Base-by-base conservation (phyloP, 164 flowering plant species). In the Magnolia officinalis region DNA sequence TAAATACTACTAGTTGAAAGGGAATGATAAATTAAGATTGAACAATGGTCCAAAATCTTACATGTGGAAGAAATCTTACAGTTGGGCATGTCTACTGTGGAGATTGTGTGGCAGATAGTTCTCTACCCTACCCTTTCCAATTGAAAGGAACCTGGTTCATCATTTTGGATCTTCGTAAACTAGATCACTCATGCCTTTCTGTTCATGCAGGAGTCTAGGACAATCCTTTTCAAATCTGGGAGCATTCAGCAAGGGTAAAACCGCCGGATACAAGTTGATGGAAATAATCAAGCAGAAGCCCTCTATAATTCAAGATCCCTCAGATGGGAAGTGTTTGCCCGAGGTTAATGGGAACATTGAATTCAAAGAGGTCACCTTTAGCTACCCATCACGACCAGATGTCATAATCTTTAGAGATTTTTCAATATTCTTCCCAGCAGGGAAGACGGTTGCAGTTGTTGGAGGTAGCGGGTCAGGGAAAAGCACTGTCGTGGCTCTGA, bases 381-480 rank as follows among this genome's bases (percentile, higher is more conserved):
- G 98, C 86, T 96, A 96, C 77, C 99, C 99, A 0, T 96, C 99
- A 7, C 80, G 98, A 10, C 97, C 99, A 11, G 98, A 94, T 85
- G 97, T 92, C 10, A 77, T 92, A 49, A 88, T 96, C 80, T 90
- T 96, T 66, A 77, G 89, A 29, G 83, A 89, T 67, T 92, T 96
- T 80, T 90, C 95, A 18, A 89, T 94, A 21, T 89, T 84, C 82
- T 89, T 96, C 77, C 94, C 97, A 2, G 93, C 98, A 1, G 99
- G 99, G 68, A 96, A 96, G 82, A 92, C 96, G 6, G 92, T 96
- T 77, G 99, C 99, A 0, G 96, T 94, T 72, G 99, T 96, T 78
- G 99, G 99, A 73, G 97, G 98, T 14, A 96, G 99, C 78, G 99
- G 99, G 20, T 94, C 99, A 2, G 98, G 99, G 23, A 96, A 96